phyloP scores from a whole-genome alignment of 306 rosid species.

The Gynostemma pentaphyllum region DNA sequence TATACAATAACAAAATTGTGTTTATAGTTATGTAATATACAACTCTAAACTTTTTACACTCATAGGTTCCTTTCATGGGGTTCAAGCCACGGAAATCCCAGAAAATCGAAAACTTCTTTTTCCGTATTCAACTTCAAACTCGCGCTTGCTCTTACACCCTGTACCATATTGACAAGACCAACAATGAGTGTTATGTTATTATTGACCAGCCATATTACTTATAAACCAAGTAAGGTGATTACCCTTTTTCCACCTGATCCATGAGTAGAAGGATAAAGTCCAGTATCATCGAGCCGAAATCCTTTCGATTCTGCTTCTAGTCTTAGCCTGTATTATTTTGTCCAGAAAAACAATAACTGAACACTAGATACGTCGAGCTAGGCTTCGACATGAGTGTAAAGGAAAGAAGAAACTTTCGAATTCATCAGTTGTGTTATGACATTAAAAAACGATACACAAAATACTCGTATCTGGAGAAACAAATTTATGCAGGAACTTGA shows the following conservation, averaged over 20 bases:
- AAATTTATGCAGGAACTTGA: too few relatives aligned
- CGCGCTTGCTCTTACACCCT: constrained; percentile 64
- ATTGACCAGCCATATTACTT: neutral
- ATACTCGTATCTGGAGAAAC: too few relatives aligned
- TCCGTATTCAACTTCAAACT: constrained; percentile 66
- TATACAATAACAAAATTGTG: too few relatives aligned
- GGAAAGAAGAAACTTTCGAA: too few relatives aligned
- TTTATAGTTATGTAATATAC: too few relatives aligned
- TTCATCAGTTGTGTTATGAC: too few relatives aligned
- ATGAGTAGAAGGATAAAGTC: constrained; percentile 59
- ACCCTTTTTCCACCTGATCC: constrained; percentile 71
- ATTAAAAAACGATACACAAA: too few relatives aligned
- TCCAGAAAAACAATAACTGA: too few relatives aligned
- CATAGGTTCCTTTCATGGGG: constrained; percentile 79
- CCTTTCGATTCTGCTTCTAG: constrained; percentile 82
- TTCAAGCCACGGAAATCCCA: constrained; percentile 81
- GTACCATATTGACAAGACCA: constrained; percentile 7
- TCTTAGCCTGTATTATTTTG: constrained; percentile 66
- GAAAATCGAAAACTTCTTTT: constrained; percentile 72
- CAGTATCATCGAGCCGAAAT: constrained; percentile 82
- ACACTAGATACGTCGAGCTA: neutral
- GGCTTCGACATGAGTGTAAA: too few relatives aligned
- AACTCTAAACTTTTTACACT: constrained; percentile 1
- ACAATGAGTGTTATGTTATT: neutral
- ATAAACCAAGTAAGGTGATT: neutral